phyloP scores from a whole-genome alignment of 2,329 filamentous ascomycete genomes.

The Phaeophleospora eucalypticola region DNA sequence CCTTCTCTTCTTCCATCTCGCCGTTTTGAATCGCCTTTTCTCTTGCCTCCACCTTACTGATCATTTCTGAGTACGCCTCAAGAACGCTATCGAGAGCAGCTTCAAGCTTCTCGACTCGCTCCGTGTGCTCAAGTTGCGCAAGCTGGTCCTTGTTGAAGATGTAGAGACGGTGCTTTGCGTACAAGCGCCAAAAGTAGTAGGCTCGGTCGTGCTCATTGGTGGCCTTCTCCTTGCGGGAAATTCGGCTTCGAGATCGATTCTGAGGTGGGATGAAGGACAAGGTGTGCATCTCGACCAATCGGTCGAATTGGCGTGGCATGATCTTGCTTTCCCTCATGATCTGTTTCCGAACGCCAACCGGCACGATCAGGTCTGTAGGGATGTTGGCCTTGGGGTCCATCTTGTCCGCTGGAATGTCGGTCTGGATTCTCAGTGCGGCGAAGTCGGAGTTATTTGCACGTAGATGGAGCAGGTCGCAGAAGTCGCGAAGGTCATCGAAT shows the following conservation, averaged over 20 bases:
- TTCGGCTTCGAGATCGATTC: constrained; percentile 47
- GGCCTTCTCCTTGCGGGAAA: constrained; percentile 42
- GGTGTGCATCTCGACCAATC: constrained; percentile 71
- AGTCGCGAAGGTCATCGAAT: constrained; percentile 75
- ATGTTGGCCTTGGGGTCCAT: constrained; percentile 52
- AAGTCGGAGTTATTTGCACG: constrained; percentile 42
- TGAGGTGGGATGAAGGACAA: constrained; percentile 52
- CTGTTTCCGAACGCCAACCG: constrained; percentile 49
- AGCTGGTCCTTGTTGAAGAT: constrained; percentile 69
- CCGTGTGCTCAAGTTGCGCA: constrained; percentile 62
- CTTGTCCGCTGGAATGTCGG: constrained; percentile 43
- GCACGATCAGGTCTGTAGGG: constrained; percentile 55
- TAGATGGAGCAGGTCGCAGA: constrained; percentile 66
- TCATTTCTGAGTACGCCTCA: constrained; percentile 66
- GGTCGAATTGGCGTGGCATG: constrained; percentile 68
- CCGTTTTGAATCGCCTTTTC: constrained; percentile 23
- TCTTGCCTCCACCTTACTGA: constrained; percentile 47
- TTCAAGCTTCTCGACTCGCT: constrained; percentile 69
- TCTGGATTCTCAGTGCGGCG: constrained; percentile 46
- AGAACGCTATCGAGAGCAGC: constrained; percentile 65
- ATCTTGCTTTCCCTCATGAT: constrained; percentile 66
- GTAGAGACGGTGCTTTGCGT: constrained; percentile 74
- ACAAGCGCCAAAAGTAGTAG: constrained; percentile 67
- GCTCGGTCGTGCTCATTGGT: constrained; percentile 57
- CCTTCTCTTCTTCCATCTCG: constrained; percentile 7